Base-by-base conservation (phyloP, 192 early-diverging fungal species). In the Coemansia javaensis region DNA sequence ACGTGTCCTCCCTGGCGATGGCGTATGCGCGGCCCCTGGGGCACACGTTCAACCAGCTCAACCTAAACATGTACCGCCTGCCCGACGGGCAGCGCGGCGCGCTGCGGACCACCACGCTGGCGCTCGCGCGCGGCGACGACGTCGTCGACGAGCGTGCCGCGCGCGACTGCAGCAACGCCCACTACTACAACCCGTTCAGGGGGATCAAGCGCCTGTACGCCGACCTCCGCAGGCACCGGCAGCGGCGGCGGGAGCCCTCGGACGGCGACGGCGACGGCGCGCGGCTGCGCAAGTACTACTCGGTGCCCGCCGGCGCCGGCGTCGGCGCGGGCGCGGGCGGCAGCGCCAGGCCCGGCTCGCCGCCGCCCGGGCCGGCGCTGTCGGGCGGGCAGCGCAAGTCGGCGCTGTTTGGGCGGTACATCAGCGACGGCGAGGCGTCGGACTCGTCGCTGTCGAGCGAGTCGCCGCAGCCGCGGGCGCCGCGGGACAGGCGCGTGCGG, bases 1-100 rank as follows among this genome's bases (percentile, higher is more conserved):
- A n/a, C n/a, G n/a, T n/a, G n/a, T n/a, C n/a, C 39, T 40, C 1
- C 2, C 17, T 12, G 43, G 48, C 23, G 12, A 69, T 75, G 72
- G 62, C 69, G 34, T 73, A 73, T 42, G 31, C 56, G 14, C 47
- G 69, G 30, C 69, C 69, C 22, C 54, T 73, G 33, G 69, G 69
- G 33, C 69, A 73, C n/a, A 73, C 69, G 25, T 73, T 73, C 45
- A 73, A 73, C 49, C 69, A 73, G 49, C 62, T 73, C 42, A 73
- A 73, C 42, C 58, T 73, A 11, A 40, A 61, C 53, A 73, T 73
- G 69, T 73, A 73, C 63, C 56, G 69, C 30, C 57, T 73, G 35
- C 69, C 69, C 7, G 69, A 73, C 45, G 50, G 69, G 7, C 61
- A 73, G 63, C 69, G 69, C 46, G 69, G 69, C 15, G 69, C 69